These are phyloP conservation scores for Biscogniauxia mediterranea DNA, from an alignment of 2,329 filamentous ascomycete genomes.

Conservation along the genomic window DNA sequence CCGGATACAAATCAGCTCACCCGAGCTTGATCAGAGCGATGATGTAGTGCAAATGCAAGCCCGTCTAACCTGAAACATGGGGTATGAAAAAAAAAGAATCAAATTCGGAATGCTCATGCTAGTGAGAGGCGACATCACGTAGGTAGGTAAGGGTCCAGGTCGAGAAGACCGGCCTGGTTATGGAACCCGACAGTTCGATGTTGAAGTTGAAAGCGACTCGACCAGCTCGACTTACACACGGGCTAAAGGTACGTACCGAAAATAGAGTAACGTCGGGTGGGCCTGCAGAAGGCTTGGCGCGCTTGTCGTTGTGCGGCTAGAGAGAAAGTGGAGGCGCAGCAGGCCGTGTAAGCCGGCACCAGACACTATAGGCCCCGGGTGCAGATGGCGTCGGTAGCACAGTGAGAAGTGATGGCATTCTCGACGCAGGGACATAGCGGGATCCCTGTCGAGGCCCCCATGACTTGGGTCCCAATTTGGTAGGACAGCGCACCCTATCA, in stretches of 20 bases:
- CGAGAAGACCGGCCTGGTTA: slow-evolving; percentile 13
- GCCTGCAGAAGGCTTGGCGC: slow-evolving; percentile 10
- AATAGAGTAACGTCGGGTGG: slow-evolving; percentile 13
- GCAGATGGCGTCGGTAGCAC: slow-evolving; percentile 10
- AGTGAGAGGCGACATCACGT: slow-evolving; percentile 19
- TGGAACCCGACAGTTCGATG: slow-evolving; percentile 10
- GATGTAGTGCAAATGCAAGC: slow-evolving; percentile 22
- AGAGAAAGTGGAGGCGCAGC: neutral
- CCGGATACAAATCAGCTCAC: slow-evolving; percentile 30
- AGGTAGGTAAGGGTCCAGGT: slow-evolving; percentile 13
- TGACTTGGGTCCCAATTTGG: slow-evolving; percentile 10
- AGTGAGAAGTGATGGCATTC: slow-evolving; percentile 2
- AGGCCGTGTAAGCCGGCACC: neutral
- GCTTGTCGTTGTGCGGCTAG: neutral
- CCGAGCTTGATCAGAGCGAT: slow-evolving; percentile 15
- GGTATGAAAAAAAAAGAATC: slow-evolving; percentile 16
- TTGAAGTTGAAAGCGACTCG: slow-evolving; percentile 10
- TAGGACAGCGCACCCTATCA: slow-evolving; percentile 22
- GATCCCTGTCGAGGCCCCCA: neutral
- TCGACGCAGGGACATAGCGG: neutral
- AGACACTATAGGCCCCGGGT: slow-evolving; percentile 9
- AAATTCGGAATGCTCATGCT: slow-evolving; percentile 21
- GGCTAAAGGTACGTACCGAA: slow-evolving; percentile 21
- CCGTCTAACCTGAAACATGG: slow-evolving; percentile 35
- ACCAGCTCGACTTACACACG: slow-evolving; percentile 4